These are phyloP conservation scores for Sporisorium iseilematis-ciliati DNA, from an alignment of 1,284 basidiomycete species.

Conservation along the genomic window DNA sequence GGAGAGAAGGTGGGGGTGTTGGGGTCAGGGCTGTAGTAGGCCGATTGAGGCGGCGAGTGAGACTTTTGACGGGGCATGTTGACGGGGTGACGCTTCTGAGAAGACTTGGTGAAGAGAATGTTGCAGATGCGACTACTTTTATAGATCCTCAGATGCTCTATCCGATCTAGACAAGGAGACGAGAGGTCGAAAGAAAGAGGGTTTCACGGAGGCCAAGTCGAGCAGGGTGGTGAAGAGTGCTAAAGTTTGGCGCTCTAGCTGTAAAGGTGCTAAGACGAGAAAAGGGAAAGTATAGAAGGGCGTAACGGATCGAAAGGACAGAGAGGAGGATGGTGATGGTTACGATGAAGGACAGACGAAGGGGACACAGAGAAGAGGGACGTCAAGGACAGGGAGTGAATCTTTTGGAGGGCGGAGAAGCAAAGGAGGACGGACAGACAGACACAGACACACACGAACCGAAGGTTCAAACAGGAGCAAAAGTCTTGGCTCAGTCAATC, in stretches of 20 bases:
- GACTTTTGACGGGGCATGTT: conserved; percentile 29
- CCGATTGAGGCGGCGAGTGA: conserved; percentile 17
- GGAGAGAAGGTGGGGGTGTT: conserved; percentile 48
- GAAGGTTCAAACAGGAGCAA: neutral
- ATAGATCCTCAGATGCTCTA: neutral
- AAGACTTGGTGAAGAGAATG: neutral
- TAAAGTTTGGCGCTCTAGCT: neutral
- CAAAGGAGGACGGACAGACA: too few species aligned
- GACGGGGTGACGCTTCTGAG: neutral
- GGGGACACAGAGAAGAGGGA: neutral
- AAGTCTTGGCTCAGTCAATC: neutral
- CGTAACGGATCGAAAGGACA: too few species aligned
- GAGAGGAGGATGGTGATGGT: too few species aligned
- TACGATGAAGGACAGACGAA: neutral
- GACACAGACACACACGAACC: too few species aligned
- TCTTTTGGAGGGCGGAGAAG: neutral
- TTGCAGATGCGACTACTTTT: neutral
- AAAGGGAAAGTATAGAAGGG: too few species aligned
- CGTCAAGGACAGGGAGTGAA: neutral
- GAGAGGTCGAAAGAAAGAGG: neutral
- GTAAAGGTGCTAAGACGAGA: neutral
- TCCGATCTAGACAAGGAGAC: neutral
- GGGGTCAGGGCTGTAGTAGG: conserved; percentile 46
- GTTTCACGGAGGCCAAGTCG: neutral
- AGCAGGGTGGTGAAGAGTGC: neutral